Evolutionary conservation across 2,329 filamentous ascomycete genomes (phyloP).

Genomic region (Aspergillus sp.): DNA sequence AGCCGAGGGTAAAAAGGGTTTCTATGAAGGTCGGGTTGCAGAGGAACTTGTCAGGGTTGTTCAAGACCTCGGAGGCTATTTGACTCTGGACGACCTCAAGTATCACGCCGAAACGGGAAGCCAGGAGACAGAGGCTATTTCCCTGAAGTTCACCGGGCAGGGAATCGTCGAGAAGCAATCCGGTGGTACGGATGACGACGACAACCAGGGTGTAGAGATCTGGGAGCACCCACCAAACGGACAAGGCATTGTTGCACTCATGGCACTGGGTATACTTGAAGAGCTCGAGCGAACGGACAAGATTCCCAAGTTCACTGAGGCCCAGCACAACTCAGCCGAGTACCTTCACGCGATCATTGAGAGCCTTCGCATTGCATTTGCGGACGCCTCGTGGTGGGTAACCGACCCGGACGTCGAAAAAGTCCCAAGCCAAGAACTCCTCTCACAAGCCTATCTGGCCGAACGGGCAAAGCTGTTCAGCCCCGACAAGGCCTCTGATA

Average conservation of each 20-base stretch:
- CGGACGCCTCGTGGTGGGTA: conserved; percentile 87
- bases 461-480: conserved; percentile 65
- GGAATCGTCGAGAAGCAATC: conserved; percentile 51
- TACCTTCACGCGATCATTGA: conserved; percentile 89
- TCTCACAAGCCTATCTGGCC: conserved; percentile 72
- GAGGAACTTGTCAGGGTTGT: conserved; percentile 78
- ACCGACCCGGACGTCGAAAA: conserved; percentile 73
- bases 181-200: conserved; percentile 43
- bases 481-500: conserved; percentile 51
- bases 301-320: conserved; percentile 67
- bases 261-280: conserved; percentile 89
- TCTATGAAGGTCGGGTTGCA: conserved; percentile 83
- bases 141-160: conserved; percentile 72
- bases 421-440: conserved; percentile 68
- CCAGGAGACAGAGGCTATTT: conserved; percentile 82
- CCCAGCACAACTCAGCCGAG: conserved; percentile 76
- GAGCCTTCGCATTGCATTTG: conserved; percentile 82
- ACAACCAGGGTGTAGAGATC: conserved; percentile 63
- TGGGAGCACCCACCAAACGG: conserved; percentile 98
- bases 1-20: conserved; percentile 80
- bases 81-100: conserved; percentile 77
- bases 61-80: conserved; percentile 70
- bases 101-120: conserved; percentile 71
- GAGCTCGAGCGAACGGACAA: conserved; percentile 73
- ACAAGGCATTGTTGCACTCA: conserved; percentile 90